phyloP scores from a whole-genome alignment of 495 filamentous ascomycete genomes.

The Aspergillus ostianus region DNA sequence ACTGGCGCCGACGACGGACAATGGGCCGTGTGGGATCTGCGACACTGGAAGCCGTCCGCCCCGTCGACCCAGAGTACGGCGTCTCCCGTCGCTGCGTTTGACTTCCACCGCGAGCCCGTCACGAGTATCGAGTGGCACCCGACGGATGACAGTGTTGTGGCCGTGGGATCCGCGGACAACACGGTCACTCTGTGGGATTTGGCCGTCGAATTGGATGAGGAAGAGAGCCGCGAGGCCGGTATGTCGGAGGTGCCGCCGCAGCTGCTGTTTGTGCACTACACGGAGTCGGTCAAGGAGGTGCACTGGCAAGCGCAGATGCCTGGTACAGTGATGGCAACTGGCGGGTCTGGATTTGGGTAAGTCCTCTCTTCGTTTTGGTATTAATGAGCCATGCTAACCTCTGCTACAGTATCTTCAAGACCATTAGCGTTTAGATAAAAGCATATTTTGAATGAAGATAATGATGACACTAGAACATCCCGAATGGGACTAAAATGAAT shows the following conservation, averaged over 20 bases:
- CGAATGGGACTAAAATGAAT: no score
- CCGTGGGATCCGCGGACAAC: constrained; percentile 88
- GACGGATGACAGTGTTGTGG: constrained; percentile 89
- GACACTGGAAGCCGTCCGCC: constrained; percentile 80
- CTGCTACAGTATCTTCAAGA: constrained; percentile 50
- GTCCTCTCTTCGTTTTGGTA: constrained; percentile 16
- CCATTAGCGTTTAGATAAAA: constrained; percentile 50
- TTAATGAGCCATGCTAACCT: constrained; percentile 19
- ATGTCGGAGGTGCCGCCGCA: constrained; percentile 91
- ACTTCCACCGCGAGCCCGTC: constrained; percentile 93
- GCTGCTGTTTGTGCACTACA: constrained; percentile 93
- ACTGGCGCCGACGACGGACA: constrained; percentile 92
- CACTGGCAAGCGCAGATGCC: constrained; percentile 98
- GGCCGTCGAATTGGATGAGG: constrained; percentile 92
- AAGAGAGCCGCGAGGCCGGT: constrained; percentile 87
- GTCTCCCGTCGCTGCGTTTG: constrained; percentile 80
- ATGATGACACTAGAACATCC: not conserved
- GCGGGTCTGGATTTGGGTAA: constrained; percentile 77
- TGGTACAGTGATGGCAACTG: constrained; percentile 86
- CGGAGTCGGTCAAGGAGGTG: constrained; percentile 87
- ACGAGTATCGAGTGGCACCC: constrained; percentile 98
- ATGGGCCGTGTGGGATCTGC: constrained; percentile 95
- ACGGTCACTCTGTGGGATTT: constrained; percentile 96
- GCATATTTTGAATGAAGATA: not conserved
- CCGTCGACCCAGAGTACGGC: constrained; percentile 45